Evolutionary conservation across 1,284 basidiomycete species (phyloP).

Genomic region (Anthracocystis setariae): DNA sequence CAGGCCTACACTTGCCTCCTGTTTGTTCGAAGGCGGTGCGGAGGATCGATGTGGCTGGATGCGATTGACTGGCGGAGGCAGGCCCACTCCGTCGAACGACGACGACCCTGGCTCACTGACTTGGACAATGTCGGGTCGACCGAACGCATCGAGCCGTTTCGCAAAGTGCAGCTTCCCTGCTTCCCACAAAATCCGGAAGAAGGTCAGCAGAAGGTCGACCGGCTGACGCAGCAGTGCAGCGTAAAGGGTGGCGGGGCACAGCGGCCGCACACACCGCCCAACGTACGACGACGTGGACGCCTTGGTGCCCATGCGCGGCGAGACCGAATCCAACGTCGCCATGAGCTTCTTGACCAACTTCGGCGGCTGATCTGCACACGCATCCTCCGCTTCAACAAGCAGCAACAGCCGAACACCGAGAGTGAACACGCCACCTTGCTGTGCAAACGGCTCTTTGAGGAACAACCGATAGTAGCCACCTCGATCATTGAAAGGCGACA

Average conservation of each 20-base stretch:
- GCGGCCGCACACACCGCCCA: slow-evolving; percentile 62
- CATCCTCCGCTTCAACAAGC: slow-evolving; percentile 31
- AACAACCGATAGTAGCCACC: slow-evolving; percentile 74
- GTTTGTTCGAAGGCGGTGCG: no score
- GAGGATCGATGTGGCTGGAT: slow-evolving; percentile 39
- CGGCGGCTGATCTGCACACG: not conserved
- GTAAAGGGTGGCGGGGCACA: slow-evolving; percentile 71
- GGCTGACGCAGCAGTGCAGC: slow-evolving; percentile 71
- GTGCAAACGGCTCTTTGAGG: slow-evolving; percentile 44
- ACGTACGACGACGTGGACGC: not conserved
- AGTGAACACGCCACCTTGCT: slow-evolving; percentile 5
- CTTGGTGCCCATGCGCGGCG: slow-evolving; percentile 1
- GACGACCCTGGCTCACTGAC: not conserved
- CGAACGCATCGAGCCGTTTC: slow-evolving; percentile 75
- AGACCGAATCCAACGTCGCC: slow-evolving; percentile 71
- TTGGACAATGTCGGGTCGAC: slow-evolving; percentile 73
- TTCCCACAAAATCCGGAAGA: slow-evolving; percentile 76
- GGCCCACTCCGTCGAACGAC: slow-evolving; percentile 25
- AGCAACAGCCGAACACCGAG: slow-evolving; percentile 50
- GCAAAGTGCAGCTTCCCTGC: slow-evolving; percentile 77
- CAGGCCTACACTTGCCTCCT: slow-evolving; percentile 11
- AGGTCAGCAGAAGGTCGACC: slow-evolving; percentile 74
- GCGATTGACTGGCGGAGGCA: slow-evolving; percentile 40
- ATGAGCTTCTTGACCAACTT: slow-evolving; percentile 70
- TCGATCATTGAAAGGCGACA: slow-evolving; percentile 82